Evolutionary conservation across 805 yeast species (phyloP).

Genomic region (Lachancea sp.): DNA sequence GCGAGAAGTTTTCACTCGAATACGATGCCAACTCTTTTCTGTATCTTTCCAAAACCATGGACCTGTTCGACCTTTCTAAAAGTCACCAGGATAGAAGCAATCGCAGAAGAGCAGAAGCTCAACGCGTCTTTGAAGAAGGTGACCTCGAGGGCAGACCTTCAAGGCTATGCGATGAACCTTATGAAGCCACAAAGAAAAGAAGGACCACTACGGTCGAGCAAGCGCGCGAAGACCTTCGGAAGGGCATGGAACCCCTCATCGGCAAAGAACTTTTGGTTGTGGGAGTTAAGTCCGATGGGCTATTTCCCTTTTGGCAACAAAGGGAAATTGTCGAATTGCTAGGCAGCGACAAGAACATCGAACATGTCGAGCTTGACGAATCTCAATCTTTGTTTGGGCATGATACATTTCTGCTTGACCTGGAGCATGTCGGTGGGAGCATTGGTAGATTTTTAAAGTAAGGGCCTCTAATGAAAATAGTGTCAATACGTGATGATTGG

Average conservation of each 20-base stretch:
- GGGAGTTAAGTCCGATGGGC: slow-evolving; percentile 88
- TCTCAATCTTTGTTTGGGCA: slow-evolving; percentile 83
- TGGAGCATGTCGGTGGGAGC: slow-evolving; percentile 75
- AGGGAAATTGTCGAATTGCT: slow-evolving; percentile 66
- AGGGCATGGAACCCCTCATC: slow-evolving; percentile 59
- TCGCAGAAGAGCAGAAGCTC: slow-evolving; percentile 36
- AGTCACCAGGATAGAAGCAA: slow-evolving; percentile 41
- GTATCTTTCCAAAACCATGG: slow-evolving; percentile 92
- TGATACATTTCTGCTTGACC: slow-evolving; percentile 78
- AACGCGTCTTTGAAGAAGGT: slow-evolving; percentile 22
- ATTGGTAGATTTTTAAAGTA: slow-evolving; percentile 52
- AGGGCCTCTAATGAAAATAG: not conserved
- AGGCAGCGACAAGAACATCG: slow-evolving; percentile 37
- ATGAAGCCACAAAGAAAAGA: slow-evolving; percentile 41
- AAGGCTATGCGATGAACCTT: slow-evolving; percentile 13
- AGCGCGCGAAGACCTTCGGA: slow-evolving; percentile 50
- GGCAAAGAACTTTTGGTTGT: slow-evolving; percentile 65
- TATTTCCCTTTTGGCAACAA: slow-evolving; percentile 95
- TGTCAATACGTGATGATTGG: not conserved
- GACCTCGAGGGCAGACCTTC: slow-evolving; percentile 17
- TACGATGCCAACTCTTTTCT: slow-evolving; percentile 86
- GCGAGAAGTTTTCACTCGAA: slow-evolving; percentile 86
- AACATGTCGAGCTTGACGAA: slow-evolving; percentile 68
- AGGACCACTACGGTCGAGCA: slow-evolving; percentile 47
- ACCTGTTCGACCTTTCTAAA: slow-evolving; percentile 72